Percentiles rank a stretch among this genome's conserved stretches.
Evolutionary conservation across 768 basidiomycete genomes (phyloP).

Genomic region (Mycena sanguinolenta): DNA sequence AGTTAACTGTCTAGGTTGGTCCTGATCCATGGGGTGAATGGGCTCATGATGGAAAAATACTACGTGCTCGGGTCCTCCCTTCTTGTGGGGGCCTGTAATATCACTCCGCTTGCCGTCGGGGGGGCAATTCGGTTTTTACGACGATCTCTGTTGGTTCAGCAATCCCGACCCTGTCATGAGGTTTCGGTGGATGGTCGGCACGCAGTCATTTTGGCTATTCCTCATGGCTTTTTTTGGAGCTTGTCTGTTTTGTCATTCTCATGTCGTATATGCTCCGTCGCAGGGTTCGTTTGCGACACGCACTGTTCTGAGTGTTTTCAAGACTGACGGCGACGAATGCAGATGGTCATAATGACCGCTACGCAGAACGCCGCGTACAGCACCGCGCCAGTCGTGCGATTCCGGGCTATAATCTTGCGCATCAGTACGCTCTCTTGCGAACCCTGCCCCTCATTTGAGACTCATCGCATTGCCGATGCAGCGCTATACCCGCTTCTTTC

Average conservation of each 20-base stretch:
- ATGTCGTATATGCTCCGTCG: not conserved
- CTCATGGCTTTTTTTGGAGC: conserved; percentile 13
- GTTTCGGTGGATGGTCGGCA: conserved; percentile 9
- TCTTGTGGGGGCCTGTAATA: not conserved
- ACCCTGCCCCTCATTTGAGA: too few relatives aligned
- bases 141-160: conserved; percentile 5
- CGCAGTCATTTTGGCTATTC: conserved; percentile 9
- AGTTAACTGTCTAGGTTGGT: not conserved
- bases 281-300: not conserved
- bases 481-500: too few relatives aligned
- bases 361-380: too few relatives aligned
- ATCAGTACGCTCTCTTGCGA: too few relatives aligned
- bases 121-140: not conserved
- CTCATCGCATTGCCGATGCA: too few relatives aligned
- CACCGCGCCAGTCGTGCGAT: too few relatives aligned
- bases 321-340: not conserved
- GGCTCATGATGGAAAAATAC: conserved; percentile 13
- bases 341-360: not conserved
- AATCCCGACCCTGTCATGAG: not conserved
- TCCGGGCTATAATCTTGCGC: too few relatives aligned
- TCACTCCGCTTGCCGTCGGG: conserved; percentile 8
- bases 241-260: conserved; percentile 6
- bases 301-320: not conserved
- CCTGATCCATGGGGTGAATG: not conserved
- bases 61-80: not conserved